Conservation (phyloP, 768 basidiomycete species). For the Mrakia hoshinonis region DNA sequence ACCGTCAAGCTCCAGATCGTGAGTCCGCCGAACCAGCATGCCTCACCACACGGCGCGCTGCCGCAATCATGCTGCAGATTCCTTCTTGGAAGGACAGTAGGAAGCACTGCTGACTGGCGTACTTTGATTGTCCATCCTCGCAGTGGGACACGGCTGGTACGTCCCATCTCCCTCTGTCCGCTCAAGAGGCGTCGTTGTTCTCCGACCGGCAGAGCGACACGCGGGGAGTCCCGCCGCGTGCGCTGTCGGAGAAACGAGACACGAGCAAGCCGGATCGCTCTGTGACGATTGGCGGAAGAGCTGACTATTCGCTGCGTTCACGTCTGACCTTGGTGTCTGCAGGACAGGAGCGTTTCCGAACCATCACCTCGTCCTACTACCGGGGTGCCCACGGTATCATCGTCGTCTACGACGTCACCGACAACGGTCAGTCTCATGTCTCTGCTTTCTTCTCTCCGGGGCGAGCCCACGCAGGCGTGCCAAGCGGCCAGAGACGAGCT, state of each 20-base stretch:
- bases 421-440: constrained; percentile 26
- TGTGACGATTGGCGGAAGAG: too few relatives aligned
- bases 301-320: background rate
- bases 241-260: too few relatives aligned
- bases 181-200: background rate
- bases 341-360: constrained; percentile 31
- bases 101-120: background rate
- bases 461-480: background rate
- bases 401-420: constrained; percentile 30
- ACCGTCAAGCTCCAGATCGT: constrained; percentile 32
- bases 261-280: too few relatives aligned
- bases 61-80: background rate
- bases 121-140: background rate
- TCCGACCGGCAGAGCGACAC: background rate
- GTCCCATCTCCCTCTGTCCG: background rate
- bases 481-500: background rate
- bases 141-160: constrained; percentile 30
- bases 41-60: background rate
- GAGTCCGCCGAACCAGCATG: constrained; percentile 2
- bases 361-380: constrained; percentile 31
- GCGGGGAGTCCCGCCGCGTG: background rate
- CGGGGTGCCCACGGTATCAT: constrained; percentile 30
- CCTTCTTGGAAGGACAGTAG: background rate
- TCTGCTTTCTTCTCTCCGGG: background rate
- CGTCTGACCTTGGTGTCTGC: background rate